A percentile compares a stretch with the other conserved stretches of the same genome.
phyloP scores from a whole-genome alignment of 2,329 filamentous ascomycete species.

The Dactylellina parvicollis region DNA sequence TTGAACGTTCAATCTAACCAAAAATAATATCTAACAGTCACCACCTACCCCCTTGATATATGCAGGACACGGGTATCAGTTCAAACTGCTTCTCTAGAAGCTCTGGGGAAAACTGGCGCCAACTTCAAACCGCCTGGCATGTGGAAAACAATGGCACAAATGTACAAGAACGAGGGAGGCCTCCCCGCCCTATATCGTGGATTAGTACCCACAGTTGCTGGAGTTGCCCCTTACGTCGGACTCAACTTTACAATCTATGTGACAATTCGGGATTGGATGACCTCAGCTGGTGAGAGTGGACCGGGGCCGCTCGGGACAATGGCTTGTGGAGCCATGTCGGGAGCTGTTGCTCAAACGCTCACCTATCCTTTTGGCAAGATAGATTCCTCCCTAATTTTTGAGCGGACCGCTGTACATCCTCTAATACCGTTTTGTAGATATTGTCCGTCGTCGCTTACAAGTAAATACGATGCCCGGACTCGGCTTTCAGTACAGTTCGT shows the following conservation, averaged over 20 bases:
- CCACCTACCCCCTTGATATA: conserved; percentile 95
- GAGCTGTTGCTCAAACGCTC: conserved; percentile 94
- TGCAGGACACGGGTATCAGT: conserved; percentile 95
- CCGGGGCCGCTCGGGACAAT: conserved; percentile 83
- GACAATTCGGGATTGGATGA: conserved; percentile 82
- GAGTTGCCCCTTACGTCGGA: conserved; percentile 91
- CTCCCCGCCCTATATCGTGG: conserved; percentile 87
- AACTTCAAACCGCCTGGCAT: conserved; percentile 80
- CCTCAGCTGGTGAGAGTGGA: conserved; percentile 85
- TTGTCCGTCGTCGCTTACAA: conserved; percentile 91
- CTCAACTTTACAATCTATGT: conserved; percentile 99
- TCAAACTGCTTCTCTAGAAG: conserved; percentile 91
- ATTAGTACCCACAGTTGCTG: conserved; percentile 90
- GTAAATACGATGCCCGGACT: conserved; percentile 99
- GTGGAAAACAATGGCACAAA: conserved; percentile 81
- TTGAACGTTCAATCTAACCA: background rate
- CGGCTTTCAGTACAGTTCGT: conserved; percentile 92
- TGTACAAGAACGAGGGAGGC: conserved; percentile 94
- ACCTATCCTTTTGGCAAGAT: conserved; percentile 92
- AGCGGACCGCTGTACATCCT: background rate
- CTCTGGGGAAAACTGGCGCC: conserved; percentile 71
- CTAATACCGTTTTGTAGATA: conserved; percentile 60
- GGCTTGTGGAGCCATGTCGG: conserved; percentile 89
- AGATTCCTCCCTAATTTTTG: conserved; percentile 6
- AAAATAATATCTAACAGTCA: conserved; percentile 56